These are phyloP conservation scores for Microsporum ferrugineum DNA, from an alignment of 2,329 filamentous ascomycete species.

Conservation along the genomic window DNA sequence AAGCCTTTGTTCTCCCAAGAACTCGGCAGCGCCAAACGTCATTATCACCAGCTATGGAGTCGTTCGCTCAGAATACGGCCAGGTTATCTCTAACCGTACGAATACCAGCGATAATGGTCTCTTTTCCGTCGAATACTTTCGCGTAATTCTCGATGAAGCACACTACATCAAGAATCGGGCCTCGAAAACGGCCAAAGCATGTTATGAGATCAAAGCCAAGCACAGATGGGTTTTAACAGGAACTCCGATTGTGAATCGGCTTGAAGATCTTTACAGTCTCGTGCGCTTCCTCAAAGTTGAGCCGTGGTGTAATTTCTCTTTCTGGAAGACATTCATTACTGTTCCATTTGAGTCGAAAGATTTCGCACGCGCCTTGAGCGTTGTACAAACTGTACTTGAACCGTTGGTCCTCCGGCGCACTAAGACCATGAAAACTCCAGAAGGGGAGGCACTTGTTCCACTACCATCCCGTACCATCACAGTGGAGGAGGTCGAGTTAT, in stretches of 20 bases:
- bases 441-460: slow-evolving; percentile 68
- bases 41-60: slow-evolving; percentile 93
- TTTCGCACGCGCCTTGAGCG: slow-evolving; percentile 83
- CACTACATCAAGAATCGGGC: slow-evolving; percentile 84
- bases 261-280: slow-evolving; percentile 89
- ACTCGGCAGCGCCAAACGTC: slow-evolving; percentile 64
- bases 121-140: slow-evolving; percentile 89
- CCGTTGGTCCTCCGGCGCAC: slow-evolving; percentile 89
- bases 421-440: slow-evolving; percentile 95
- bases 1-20: slow-evolving; percentile 63
- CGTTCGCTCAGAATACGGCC: slow-evolving; percentile 77
- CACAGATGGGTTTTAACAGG: slow-evolving; percentile 92
- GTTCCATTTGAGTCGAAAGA: slow-evolving; percentile 93
- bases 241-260: slow-evolving; percentile 89
- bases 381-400: slow-evolving; percentile 92
- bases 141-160: slow-evolving; percentile 88
- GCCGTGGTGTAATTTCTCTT: slow-evolving; percentile 97
- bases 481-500: slow-evolving; percentile 81
- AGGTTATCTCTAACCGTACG: slow-evolving; percentile 45
- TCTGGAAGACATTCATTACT: slow-evolving; percentile 98
- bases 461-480: slow-evolving; percentile 69
- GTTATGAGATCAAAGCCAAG: slow-evolving; percentile 72
- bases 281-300: slow-evolving; percentile 88
- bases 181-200: slow-evolving; percentile 89
- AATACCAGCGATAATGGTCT: slow-evolving; percentile 61